Percentiles rank a stretch among this genome's conserved stretches.
Conservation (phyloP, 257 asterid species). For the Leonotis leonurus region DNA sequence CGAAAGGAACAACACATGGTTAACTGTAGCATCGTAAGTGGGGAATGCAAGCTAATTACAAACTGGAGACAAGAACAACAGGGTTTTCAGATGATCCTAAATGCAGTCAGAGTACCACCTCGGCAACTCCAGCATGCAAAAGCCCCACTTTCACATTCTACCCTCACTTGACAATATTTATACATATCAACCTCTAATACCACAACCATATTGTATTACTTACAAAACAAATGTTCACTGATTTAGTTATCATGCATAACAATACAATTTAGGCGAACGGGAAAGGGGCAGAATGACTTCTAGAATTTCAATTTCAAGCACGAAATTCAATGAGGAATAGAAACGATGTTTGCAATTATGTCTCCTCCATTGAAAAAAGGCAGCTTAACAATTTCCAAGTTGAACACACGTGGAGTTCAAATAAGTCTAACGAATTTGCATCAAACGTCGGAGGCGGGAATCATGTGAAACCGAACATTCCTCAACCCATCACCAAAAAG, state of each 20-base stretch:
- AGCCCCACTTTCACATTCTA: neutral
- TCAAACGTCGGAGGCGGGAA: constrained; percentile 6
- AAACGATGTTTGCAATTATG: constrained; percentile 3
- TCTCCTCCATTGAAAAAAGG: neutral
- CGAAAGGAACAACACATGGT: neutral
- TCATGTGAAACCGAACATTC: constrained; percentile 8
- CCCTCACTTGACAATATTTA: neutral
- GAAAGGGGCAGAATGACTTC: neutral
- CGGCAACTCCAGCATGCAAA: neutral
- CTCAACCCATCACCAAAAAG: constrained; percentile 10
- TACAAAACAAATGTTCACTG: neutral
- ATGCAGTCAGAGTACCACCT: neutral
- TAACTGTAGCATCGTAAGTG: no score
- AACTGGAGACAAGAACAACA: neutral
- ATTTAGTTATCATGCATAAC: neutral
- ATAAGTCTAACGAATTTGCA: constrained; percentile 5
- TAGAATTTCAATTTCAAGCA: neutral
- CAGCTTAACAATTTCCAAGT: constrained; percentile 6
- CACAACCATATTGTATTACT: constrained; percentile 10
- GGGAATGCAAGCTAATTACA: neutral
- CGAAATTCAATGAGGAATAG: constrained; percentile 4
- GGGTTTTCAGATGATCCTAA: neutral
- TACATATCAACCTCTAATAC: neutral
- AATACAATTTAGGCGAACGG: neutral
- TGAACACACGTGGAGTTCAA: constrained; percentile 10